Conservation (phyloP, 2,329 filamentous ascomycete species). For the Plenodomus lindquistii region DNA sequence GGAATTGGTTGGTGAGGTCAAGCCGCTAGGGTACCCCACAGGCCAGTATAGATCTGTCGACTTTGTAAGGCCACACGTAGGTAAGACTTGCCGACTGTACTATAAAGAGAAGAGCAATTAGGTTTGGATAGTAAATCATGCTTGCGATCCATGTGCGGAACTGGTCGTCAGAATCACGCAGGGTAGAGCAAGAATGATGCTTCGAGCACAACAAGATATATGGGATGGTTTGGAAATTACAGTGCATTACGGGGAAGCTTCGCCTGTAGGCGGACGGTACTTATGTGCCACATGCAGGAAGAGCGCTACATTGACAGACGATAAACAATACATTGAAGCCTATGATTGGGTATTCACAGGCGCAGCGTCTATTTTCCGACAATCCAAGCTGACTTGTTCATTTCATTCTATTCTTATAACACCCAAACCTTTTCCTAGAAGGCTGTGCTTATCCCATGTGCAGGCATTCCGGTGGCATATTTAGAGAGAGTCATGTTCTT, state of each 20-base stretch:
- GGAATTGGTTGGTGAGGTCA: constrained; percentile 4
- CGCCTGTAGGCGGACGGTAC: background rate
- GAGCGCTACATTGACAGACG: background rate
- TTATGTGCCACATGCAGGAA: constrained; percentile 1
- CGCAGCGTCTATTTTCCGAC: background rate
- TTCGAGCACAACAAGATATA: constrained; percentile 1
- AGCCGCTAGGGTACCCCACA: constrained; percentile 1
- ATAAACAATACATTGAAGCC: background rate
- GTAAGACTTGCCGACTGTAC: background rate
- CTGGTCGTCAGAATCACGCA: background rate
- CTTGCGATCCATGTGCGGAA: constrained; percentile 1
- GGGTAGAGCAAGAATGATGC: constrained; percentile 1
- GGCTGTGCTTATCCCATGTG: background rate
- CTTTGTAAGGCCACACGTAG: background rate
- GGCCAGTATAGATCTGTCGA: background rate
- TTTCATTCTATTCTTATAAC: background rate
- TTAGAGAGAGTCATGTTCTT: background rate
- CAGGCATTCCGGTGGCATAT: background rate
- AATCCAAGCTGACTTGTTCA: background rate
- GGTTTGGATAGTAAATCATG: background rate
- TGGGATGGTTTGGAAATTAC: constrained; percentile 1
- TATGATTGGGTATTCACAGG: background rate
- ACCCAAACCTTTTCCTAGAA: background rate
- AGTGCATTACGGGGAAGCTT: background rate
- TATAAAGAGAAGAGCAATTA: constrained; percentile 2